Evolutionary conservation across 345 rosid genomes (phyloP).

Genomic region (Gynandropsis gynandra): DNA sequence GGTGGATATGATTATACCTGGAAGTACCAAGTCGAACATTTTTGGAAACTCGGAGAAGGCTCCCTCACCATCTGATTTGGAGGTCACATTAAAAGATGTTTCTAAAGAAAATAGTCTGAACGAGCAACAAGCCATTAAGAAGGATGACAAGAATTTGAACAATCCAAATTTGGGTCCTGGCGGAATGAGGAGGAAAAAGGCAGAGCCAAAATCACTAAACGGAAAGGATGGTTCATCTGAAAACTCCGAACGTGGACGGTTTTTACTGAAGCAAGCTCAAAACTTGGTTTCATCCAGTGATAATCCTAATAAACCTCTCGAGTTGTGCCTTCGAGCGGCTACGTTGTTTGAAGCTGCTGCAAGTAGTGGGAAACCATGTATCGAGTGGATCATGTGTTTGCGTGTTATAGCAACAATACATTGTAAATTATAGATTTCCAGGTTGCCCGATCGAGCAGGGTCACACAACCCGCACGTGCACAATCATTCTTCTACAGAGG

Average conservation of each 20-base stretch:
- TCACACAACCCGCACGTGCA: too few species aligned
- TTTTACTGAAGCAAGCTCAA: constrained; percentile 65
- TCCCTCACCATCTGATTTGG: too few species aligned
- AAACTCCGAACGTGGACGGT: constrained; percentile 55
- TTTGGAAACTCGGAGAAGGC: constrained; percentile 32
- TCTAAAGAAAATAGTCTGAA: constrained; percentile 22
- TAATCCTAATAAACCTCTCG: constrained; percentile 64
- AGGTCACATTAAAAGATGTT: constrained; percentile 4
- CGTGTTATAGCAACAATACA: constrained; percentile 80
- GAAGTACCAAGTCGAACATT: constrained; percentile 31
- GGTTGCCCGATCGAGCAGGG: too few species aligned
- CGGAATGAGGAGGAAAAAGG: constrained; percentile 44
- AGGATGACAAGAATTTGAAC: constrained; percentile 32
- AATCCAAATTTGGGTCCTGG: constrained; percentile 32
- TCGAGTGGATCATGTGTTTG: constrained; percentile 78
- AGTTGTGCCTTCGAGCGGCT: constrained; percentile 59
- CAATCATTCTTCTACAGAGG: too few species aligned
- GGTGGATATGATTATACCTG: constrained; percentile 34
- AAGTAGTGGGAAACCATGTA: constrained; percentile 44
- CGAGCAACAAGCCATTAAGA: constrained; percentile 37
- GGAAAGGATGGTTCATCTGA: constrained; percentile 38
- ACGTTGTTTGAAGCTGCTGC: constrained; percentile 61
- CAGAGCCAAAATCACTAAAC: constrained; percentile 37
- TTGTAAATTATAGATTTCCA: constrained; percentile 70
- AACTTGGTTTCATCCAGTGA: constrained; percentile 68